phyloP scores from a whole-genome alignment of 441 rosid genomes.

The Breynia disticha region DNA sequence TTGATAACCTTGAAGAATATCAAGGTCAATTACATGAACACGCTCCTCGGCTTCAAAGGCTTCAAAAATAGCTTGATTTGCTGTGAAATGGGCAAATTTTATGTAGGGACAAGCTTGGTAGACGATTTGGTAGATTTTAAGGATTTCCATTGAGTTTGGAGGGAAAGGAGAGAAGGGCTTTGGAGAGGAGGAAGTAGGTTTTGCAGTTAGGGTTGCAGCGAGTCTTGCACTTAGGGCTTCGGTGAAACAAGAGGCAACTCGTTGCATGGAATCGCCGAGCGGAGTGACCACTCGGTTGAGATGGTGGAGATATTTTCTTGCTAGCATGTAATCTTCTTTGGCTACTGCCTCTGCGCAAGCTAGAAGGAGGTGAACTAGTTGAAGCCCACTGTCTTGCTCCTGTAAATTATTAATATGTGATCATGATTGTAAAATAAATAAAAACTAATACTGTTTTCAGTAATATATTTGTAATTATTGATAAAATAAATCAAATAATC shows the following conservation, averaged over 20 bases:
- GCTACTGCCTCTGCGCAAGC: slow-evolving; percentile 85
- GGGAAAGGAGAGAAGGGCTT: slow-evolving; percentile 33
- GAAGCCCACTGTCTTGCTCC: slow-evolving; percentile 72
- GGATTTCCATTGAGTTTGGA: slow-evolving; percentile 42
- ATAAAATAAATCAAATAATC: not conserved
- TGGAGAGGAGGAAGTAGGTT: slow-evolving; percentile 35
- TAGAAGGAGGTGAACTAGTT: slow-evolving; percentile 69
- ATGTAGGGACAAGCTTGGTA: slow-evolving; percentile 83
- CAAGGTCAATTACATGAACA: slow-evolving; percentile 76
- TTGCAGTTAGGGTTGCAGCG: slow-evolving; percentile 38
- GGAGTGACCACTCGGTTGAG: slow-evolving; percentile 51
- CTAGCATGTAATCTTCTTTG: slow-evolving; percentile 37
- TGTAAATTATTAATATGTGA: slow-evolving; percentile 14
- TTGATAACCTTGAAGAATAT: slow-evolving; percentile 73
- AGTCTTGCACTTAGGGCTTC: slow-evolving; percentile 71
- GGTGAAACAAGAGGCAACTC: slow-evolving; percentile 76
- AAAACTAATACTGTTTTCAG: too few relatives aligned
- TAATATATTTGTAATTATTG: too few relatives aligned
- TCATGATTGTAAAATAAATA: too few relatives aligned
- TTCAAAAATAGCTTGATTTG: slow-evolving; percentile 85
- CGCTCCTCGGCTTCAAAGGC: slow-evolving; percentile 58
- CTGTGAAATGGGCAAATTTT: slow-evolving; percentile 87
- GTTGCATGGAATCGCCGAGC: slow-evolving; percentile 81
- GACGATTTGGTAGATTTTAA: slow-evolving; percentile 61
- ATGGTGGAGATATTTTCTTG: slow-evolving; percentile 62